A percentile compares a stretch with the other conserved stretches of the same genome.
phyloP scores from a whole-genome alignment of 768 basidiomycete genomes.

The Panellus pusillus region DNA sequence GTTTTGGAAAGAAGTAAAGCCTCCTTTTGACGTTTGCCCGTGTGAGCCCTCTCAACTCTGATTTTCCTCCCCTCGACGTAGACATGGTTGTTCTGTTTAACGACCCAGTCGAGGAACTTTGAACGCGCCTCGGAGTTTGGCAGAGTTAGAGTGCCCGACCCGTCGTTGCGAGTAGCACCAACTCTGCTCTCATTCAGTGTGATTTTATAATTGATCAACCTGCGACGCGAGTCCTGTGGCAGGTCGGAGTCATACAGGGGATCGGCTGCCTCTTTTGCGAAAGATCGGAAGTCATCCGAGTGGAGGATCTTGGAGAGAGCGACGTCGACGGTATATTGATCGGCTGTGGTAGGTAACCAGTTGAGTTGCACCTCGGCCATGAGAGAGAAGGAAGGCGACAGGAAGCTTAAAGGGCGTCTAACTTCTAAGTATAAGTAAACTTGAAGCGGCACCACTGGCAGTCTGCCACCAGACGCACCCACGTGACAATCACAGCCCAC shows the following conservation, averaged over 20 bases:
- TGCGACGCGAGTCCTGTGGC: constrained; percentile 33
- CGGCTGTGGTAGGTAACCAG: constrained; percentile 41
- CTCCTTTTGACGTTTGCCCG: background rate
- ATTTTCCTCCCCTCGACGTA: constrained; percentile 42
- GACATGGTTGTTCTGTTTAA: constrained; percentile 37
- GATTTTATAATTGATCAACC: constrained; percentile 61
- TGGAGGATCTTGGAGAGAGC: constrained; percentile 59
- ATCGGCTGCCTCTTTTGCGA: constrained; percentile 15
- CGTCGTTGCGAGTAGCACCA: constrained; percentile 57
- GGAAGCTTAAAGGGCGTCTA: no score
- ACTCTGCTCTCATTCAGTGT: constrained; percentile 47
- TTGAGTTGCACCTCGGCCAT: constrained; percentile 40
- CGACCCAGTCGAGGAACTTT: constrained; percentile 48
- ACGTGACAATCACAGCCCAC: background rate
- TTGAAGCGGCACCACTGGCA: no score
- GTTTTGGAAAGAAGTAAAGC: constrained; percentile 49
- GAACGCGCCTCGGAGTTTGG: constrained; percentile 38
- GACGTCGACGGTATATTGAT: constrained; percentile 57
- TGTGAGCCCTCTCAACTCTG: constrained; percentile 27
- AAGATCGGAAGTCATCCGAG: constrained; percentile 41
- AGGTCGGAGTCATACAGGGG: background rate
- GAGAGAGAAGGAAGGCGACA: constrained; percentile 2
- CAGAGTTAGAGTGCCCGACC: constrained; percentile 35
- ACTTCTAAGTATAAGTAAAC: no score
- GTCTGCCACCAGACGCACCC: constrained; percentile 1